Evolutionary conservation across 1,284 basidiomycete species (phyloP), one percentile per base, ranked within the genome.

Genomic region (Apiotrichum brassicae): DNA sequence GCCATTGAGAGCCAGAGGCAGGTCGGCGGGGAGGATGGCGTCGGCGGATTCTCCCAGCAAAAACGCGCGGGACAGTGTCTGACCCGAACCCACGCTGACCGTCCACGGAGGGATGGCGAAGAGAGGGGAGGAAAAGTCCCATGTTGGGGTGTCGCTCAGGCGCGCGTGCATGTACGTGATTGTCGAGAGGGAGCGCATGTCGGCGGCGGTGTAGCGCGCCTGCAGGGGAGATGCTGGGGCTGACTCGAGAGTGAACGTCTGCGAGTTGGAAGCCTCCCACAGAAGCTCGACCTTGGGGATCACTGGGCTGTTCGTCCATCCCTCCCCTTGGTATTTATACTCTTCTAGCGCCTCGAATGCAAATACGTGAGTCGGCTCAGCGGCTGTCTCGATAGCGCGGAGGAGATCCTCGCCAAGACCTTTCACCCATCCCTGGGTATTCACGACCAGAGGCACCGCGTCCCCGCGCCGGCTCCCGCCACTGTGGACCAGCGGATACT

Each of bases 351-450:
- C 24, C 19, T 66, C 65, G 47, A 79, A 78, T 12, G 82, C 79
- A 64, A 85, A 86, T 22, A 87, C 74, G 57, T 82, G 76, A 0
- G 81, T 82, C 0, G 90, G 83, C 41, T 80, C 75, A 1, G 84
- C 72, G 16, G 84, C 72, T 2, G 77, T 78, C 64, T 91, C 83
- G 40, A 97, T 82, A 54, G 80, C 80, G 3, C 70, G 68, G 11
- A 83, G 79, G 3, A 98, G 74, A 59, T 95, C 88, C 18, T 83
- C 84, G 2, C 94, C 94, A 2, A 97, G 81, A 2, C 94, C 94
- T 69, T 94, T 97, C 14, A 82, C 81, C 94, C 94, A 98, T 2
- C 94, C 94, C 81, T 94, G 93, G 0, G 89, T 97, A 69, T 98
- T 98, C 48, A 97, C 81, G 9, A 97, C 79, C 6, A 98, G 80